Evolutionary conservation across 305 asterid genomes (phyloP), one percentile per base, ranked within the genome.

Genomic region (Fraxinus paxiana): DNA sequence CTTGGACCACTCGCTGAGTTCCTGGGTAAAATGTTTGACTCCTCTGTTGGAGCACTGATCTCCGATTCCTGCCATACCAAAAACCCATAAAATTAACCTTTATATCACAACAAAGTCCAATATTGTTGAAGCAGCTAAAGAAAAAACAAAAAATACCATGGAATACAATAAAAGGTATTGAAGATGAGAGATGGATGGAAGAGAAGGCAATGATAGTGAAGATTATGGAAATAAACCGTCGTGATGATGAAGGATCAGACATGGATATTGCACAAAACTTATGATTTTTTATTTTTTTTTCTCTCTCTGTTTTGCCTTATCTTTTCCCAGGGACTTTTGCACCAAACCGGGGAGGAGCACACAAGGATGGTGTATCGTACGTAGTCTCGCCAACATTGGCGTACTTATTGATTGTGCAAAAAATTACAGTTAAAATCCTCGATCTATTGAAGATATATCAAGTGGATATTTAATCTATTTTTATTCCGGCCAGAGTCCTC

Each of bases 11-110:
- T 89, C 81, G 69, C 81, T 89, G 82, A 95, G 92, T 86, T 91
- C 90, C 83, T 91, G 84, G 0, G 97, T 95, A 73, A 95, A 92
- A 22, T 85, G 91, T 85, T 87, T 90, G 83, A 93, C 69, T 69
- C 98, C 98, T 87, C 56, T 84, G 84, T 92, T 90, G 5, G 97
- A 87, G 84, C 98, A 95, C 90, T 95, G 98, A 81, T 95, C 97
- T 83, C 97, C 98, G 77, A 95, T 91, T 83, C 98, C 98, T 95
- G 59, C 20, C 20, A 84, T 17, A 74, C 69, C 84, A 63, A 59
- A 80, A 77, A 48, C 71, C 43, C 74, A 80, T 1, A 5, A 82
- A 30, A 61, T 73, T 37, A 67, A 54, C 15, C 31, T 46, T 1
- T 34, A 80, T 18, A 5, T 5, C 73, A 20, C 22, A 20, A 38